Evolutionary conservation across 192 early-diverging fungal species (phyloP).

Genomic region (Backusella macrospora): DNA sequence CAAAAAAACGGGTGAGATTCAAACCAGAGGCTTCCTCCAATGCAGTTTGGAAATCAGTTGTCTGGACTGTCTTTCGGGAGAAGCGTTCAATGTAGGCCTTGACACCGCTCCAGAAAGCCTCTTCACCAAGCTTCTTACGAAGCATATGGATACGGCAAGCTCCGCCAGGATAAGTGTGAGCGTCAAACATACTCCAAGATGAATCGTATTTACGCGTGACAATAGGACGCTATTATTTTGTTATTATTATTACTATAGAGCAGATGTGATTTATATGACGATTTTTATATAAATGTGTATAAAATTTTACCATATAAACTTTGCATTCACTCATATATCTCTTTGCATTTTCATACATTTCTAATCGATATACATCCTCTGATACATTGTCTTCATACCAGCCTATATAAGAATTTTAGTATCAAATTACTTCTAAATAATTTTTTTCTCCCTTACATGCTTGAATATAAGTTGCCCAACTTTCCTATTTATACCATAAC

Average conservation of each 20-base stretch:
- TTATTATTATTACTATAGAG: constrained; percentile 18
- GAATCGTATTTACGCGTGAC: constrained; percentile 51
- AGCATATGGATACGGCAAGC: constrained; percentile 57
- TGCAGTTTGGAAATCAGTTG: constrained; percentile 53
- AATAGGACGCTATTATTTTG: constrained; percentile 48
- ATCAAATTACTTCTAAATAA: neutral
- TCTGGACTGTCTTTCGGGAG: constrained; percentile 47
- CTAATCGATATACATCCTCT: constrained; percentile 41
- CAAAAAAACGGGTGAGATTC: constrained; percentile 63
- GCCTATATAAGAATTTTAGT: neutral
- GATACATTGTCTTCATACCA: constrained; percentile 41
- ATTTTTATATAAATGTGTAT: too few species aligned
- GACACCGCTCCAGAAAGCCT: constrained; percentile 53
- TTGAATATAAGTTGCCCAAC: constrained; percentile 57
- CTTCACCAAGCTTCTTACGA: constrained; percentile 47
- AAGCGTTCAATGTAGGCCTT: constrained; percentile 46
- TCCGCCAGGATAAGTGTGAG: constrained; percentile 58
- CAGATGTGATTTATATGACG: neutral
- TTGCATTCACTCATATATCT: constrained; percentile 28
- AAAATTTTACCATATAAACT: constrained; percentile 21
- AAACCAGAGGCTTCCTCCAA: constrained; percentile 57
- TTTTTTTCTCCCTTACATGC: constrained; percentile 13
- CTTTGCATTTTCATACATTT: constrained; percentile 37
- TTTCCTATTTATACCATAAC: constrained; percentile 31
- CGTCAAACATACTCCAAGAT: constrained; percentile 58